Evolutionary conservation across 768 basidiomycete species (phyloP).

Genomic region (Jaapia argillacea): DNA sequence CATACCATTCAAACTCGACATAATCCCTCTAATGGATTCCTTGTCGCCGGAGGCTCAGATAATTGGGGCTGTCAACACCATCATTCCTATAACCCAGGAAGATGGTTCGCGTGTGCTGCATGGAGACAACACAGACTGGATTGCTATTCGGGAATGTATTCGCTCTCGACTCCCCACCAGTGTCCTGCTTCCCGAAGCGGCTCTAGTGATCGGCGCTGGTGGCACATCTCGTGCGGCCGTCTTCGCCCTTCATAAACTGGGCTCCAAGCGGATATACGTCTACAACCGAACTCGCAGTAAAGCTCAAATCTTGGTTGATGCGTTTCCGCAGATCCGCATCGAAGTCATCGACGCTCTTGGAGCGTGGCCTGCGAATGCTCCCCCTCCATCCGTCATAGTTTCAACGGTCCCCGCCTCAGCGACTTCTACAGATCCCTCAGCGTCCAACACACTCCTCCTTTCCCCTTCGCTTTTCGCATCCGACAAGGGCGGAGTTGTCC

Average conservation of each 20-base stretch:
- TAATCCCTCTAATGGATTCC: constrained; percentile 74
- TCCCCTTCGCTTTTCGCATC: constrained; percentile 48
- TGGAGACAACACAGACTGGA: constrained; percentile 97
- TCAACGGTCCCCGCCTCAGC: constrained; percentile 78
- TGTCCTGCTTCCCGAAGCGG: constrained; percentile 32
- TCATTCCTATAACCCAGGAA: constrained; percentile 43
- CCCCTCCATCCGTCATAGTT: constrained; percentile 65
- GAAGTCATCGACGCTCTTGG: constrained; percentile 50
- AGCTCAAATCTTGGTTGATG: constrained; percentile 55
- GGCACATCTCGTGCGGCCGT: constrained; percentile 93
- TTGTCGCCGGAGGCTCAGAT: constrained; percentile 72
- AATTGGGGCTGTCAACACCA: constrained; percentile 95
- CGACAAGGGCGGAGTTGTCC: constrained; percentile 56
- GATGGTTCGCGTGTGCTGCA: constrained; percentile 43
- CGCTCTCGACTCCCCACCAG: constrained; percentile 27
- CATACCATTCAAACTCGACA: constrained; percentile 88
- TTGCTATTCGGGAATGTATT: constrained; percentile 66
- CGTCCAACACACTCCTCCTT: constrained; percentile 33
- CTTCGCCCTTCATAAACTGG: constrained; percentile 71
- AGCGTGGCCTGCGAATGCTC: constrained; percentile 32
- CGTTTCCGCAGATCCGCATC: constrained; percentile 60
- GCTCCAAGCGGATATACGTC: constrained; percentile 65
- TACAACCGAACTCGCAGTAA: constrained; percentile 78
- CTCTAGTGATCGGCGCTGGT: constrained; percentile 88
- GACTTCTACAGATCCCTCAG: constrained; percentile 30